A percentile compares a stretch with the other conserved stretches of the same genome.
Evolutionary conservation across 1,284 basidiomycete genomes (phyloP).

Genomic region (Ceratobasidium theobromae): DNA sequence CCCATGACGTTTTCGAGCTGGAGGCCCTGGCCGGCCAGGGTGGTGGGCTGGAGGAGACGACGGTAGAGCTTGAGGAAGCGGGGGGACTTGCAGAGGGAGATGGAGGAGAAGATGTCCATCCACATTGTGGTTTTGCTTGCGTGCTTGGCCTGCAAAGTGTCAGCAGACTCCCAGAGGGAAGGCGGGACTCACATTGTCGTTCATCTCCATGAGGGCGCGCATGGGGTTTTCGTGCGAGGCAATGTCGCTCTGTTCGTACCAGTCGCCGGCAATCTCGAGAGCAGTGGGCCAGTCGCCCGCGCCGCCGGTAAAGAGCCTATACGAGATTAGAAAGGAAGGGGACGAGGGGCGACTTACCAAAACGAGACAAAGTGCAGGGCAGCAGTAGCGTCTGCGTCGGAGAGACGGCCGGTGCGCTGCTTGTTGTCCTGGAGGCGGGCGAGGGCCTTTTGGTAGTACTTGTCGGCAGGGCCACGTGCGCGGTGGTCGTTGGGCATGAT

Average conservation of each 20-base stretch:
- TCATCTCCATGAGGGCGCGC: slow-evolving; percentile 18
- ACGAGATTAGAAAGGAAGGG: not conserved
- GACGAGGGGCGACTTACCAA: slow-evolving; percentile 42
- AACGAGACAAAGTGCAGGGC: slow-evolving; percentile 71
- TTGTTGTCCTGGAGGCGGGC: slow-evolving; percentile 55
- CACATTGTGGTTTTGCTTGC: slow-evolving; percentile 73
- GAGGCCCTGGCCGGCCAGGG: slow-evolving; percentile 37
- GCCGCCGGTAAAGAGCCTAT: slow-evolving; percentile 57
- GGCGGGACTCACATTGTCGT: slow-evolving; percentile 10
- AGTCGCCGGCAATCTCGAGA: slow-evolving; percentile 66
- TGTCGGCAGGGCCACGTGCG: slow-evolving; percentile 58
- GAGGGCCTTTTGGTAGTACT: slow-evolving; percentile 66
- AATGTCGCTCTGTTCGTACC: slow-evolving; percentile 66
- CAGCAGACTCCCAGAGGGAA: slow-evolving; percentile 57
- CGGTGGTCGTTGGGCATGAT: slow-evolving; percentile 58
- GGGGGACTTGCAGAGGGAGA: slow-evolving; percentile 61
- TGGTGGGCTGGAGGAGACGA: slow-evolving; percentile 53
- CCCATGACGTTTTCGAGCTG: slow-evolving; percentile 53
- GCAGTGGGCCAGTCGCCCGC: slow-evolving; percentile 64
- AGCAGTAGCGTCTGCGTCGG: slow-evolving; percentile 68
- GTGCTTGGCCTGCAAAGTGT: slow-evolving; percentile 58
- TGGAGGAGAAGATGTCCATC: slow-evolving; percentile 69
- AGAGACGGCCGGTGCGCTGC: slow-evolving; percentile 54
- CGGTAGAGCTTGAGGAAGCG: slow-evolving; percentile 66
- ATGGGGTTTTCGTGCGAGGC: slow-evolving; percentile 50